Conservation (phyloP, 2,329 filamentous ascomycete species). For the Pyrenochaeta sp. region DNA sequence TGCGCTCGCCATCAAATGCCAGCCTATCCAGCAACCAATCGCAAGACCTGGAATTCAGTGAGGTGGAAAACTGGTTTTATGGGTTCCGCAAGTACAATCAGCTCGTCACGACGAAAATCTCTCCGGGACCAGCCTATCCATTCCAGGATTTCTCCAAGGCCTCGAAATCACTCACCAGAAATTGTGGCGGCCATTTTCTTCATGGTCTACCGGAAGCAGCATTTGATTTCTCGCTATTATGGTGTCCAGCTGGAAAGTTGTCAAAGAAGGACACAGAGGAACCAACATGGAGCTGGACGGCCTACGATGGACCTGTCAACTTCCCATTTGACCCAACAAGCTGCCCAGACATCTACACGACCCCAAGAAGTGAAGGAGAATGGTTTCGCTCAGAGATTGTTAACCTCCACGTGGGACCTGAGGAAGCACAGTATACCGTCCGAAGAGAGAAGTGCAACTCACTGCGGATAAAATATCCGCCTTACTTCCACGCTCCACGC, state of each 20-base stretch:
- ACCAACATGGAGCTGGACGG: slow-evolving; percentile 47
- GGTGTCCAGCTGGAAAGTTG: slow-evolving; percentile 38
- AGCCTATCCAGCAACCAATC: slow-evolving; percentile 26
- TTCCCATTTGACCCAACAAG: slow-evolving; percentile 47
- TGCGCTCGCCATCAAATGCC: slow-evolving; percentile 40
- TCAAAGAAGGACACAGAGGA: slow-evolving; percentile 24
- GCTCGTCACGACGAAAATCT: slow-evolving; percentile 34
- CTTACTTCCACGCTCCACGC: slow-evolving; percentile 35
- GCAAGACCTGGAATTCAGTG: slow-evolving; percentile 33
- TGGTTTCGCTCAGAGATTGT: slow-evolving; percentile 42
- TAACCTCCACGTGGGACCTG: slow-evolving; percentile 37
- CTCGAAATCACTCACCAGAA: slow-evolving; percentile 35
- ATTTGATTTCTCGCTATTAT: slow-evolving; percentile 44
- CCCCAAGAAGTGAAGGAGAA: slow-evolving; percentile 27
- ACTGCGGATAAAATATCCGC: slow-evolving; percentile 35
- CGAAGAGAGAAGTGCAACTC: slow-evolving; percentile 34
- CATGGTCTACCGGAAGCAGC: slow-evolving; percentile 43
- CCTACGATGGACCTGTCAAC: slow-evolving; percentile 35
- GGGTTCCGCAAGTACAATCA: slow-evolving; percentile 45
- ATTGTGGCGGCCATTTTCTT: slow-evolving; percentile 40
- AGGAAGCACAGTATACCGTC: slow-evolving; percentile 34
- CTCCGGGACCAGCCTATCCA: slow-evolving; percentile 18
- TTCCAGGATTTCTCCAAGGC: slow-evolving; percentile 32
- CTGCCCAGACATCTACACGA: slow-evolving; percentile 37
- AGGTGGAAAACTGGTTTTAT: slow-evolving; percentile 39